Percentiles rank a stretch among this genome's conserved stretches.
Conservation (phyloP, 768 basidiomycete species). For the Agaricus bisporus region DNA sequence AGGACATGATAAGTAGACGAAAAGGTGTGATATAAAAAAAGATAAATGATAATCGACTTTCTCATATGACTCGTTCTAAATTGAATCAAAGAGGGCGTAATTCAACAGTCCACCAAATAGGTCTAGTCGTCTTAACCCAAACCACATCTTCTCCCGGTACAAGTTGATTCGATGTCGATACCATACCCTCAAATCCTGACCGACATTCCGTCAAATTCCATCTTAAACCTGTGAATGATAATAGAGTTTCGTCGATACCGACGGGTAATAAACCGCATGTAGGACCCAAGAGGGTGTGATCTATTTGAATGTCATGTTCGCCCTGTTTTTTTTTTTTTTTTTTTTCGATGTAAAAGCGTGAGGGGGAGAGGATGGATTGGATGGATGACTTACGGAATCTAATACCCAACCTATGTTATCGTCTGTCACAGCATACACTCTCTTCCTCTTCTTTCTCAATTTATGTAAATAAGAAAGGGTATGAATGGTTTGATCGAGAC, state of each 20-base stretch:
- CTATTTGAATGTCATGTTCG: constrained; percentile 70
- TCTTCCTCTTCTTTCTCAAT: constrained; percentile 51
- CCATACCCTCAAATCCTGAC: constrained; percentile 77
- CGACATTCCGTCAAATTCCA: constrained; percentile 75
- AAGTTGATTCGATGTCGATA: constrained; percentile 95
- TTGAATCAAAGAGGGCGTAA: constrained; percentile 29
- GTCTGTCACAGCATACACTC: constrained; percentile 77
- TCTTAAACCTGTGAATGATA: constrained; percentile 79
- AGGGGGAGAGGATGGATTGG: too few relatives aligned
- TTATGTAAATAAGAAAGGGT: constrained; percentile 83
- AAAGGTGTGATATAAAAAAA: background rate
- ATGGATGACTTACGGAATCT: constrained; percentile 63
- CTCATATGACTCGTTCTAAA: background rate
- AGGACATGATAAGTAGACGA: constrained; percentile 14
- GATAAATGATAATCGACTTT: background rate
- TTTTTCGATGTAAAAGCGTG: too few relatives aligned
- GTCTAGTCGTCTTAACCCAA: constrained; percentile 68
- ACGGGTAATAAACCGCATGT: constrained; percentile 96
- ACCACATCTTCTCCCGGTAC: constrained; percentile 59
- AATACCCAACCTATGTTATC: constrained; percentile 92
- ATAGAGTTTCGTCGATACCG: constrained; percentile 66
- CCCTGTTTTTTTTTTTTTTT: too few relatives aligned
- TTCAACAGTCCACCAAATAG: constrained; percentile 91
- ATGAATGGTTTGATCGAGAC: constrained; percentile 92
- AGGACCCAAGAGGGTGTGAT: constrained; percentile 68